phyloP scores from a whole-genome alignment of 495 filamentous ascomycete species.

The Annulohypoxylon bovei region DNA sequence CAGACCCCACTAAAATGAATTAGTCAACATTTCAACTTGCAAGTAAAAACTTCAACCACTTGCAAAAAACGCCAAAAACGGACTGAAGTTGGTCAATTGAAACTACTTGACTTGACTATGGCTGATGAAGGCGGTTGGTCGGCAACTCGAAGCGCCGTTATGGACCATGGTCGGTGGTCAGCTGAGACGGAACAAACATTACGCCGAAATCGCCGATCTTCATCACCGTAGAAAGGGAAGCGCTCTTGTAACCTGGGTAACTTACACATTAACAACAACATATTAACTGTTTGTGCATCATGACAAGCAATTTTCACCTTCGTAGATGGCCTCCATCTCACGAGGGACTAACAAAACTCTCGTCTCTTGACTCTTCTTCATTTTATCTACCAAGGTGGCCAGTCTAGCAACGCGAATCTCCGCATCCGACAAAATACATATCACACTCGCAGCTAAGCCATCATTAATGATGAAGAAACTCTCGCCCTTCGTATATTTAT shows the following conservation, averaged over 20 bases:
- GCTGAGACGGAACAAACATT: constrained; percentile 5
- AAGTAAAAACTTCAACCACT: too few relatives aligned
- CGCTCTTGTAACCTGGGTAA: too few relatives aligned
- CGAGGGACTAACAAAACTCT: too few relatives aligned
- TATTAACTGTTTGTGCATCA: neutral
- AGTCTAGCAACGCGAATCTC: too few relatives aligned
- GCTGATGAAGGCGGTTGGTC: too few relatives aligned
- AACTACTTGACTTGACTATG: too few relatives aligned
- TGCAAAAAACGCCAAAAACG: too few relatives aligned
- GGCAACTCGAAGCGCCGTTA: constrained; percentile 6
- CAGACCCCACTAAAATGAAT: too few relatives aligned
- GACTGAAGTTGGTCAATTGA: too few relatives aligned
- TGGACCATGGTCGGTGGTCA: neutral
- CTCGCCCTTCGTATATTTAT: constrained; percentile 49
- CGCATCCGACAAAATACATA: neutral
- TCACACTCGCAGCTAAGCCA: constrained; percentile 18
- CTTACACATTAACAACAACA: too few relatives aligned
- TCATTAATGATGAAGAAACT: constrained; percentile 52
- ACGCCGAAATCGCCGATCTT: neutral
- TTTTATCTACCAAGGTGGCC: neutral
- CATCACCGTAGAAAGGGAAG: neutral
- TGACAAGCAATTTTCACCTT: neutral
- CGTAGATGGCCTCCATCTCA: neutral
- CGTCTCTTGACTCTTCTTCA: neutral
- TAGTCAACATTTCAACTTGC: too few relatives aligned